These are phyloP conservation scores for Hibiscus trionum DNA, from an alignment of 345 rosid species.

Conservation along the genomic window DNA sequence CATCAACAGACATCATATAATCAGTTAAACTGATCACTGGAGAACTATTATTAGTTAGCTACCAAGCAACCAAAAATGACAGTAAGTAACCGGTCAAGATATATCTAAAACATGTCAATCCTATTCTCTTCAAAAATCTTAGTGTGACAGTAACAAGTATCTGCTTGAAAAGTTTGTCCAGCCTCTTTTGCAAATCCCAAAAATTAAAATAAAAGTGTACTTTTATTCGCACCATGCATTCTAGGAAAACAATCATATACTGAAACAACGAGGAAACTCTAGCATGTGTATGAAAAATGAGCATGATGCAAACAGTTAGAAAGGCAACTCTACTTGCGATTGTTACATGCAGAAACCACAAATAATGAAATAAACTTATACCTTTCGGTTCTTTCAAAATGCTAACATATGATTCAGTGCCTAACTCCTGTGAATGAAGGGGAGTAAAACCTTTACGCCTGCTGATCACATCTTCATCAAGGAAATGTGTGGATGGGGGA, in stretches of 20 bases:
- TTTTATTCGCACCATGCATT: background rate
- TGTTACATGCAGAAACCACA: conserved; percentile 2
- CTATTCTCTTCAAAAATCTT: background rate
- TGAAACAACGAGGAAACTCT: background rate
- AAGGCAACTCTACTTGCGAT: background rate
- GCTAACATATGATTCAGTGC: conserved; percentile 27
- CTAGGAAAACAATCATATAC: background rate
- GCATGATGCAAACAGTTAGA: background rate
- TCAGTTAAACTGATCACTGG: background rate
- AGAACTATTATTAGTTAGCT: background rate
- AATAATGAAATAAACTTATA: conserved; percentile 4
- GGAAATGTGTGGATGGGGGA: conserved; percentile 55
- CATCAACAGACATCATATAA: conserved; percentile 9
- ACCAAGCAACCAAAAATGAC: background rate
- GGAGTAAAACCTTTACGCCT: conserved; percentile 38
- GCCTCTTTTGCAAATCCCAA: background rate
- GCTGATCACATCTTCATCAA: conserved; percentile 69
- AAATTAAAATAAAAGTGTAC: background rate
- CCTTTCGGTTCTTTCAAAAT: conserved; percentile 40
- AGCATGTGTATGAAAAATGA: background rate
- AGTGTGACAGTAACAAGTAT: background rate
- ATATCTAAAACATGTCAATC: background rate
- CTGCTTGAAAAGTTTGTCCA: background rate
- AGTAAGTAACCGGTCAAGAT: background rate
- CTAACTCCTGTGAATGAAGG: conserved; percentile 44